Percentiles rank a stretch among this genome's conserved stretches.
Conservation (phyloP, 176 grass and related monocot species). For the Hordeum vulgare region DNA sequence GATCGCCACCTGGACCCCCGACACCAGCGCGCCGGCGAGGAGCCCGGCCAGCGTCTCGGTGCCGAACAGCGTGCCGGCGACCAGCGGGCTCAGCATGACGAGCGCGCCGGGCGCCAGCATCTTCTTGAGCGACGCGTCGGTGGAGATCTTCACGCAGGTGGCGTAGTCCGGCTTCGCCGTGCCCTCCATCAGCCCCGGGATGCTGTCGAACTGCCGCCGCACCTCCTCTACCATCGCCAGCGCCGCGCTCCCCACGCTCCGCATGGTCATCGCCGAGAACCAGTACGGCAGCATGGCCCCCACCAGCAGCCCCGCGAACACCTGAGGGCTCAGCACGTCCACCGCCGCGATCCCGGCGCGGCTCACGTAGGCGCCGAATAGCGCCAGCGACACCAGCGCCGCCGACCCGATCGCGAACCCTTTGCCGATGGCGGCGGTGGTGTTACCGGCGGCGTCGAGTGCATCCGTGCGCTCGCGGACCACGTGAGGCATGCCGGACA, state of each 20-base stretch:
- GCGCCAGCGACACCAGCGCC: constrained; percentile 66
- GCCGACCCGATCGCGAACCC: constrained; percentile 90
- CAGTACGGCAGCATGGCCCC: constrained; percentile 88
- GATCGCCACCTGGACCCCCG: constrained; percentile 89
- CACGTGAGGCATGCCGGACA: constrained; percentile 47
- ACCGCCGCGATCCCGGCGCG: constrained; percentile 42
- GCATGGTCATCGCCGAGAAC: constrained; percentile 91
- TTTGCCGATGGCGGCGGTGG: constrained; percentile 79
- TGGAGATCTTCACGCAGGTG: constrained; percentile 85
- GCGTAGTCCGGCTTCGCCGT: constrained; percentile 57
- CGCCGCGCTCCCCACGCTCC: constrained; percentile 74
- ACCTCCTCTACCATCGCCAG: constrained; percentile 86
- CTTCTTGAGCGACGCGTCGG: constrained; percentile 63
- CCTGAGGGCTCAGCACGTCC: constrained; percentile 47
- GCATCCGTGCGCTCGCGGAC: constrained; percentile 52
- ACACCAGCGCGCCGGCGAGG: constrained; percentile 72
- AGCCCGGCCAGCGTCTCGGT: constrained; percentile 67
- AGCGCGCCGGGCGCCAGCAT: constrained; percentile 80
- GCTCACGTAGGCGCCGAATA: constrained; percentile 85
- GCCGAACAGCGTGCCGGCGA: constrained; percentile 67
- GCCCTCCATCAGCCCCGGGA: constrained; percentile 72
- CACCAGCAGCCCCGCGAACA: constrained; percentile 65
- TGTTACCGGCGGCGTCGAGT: constrained; percentile 82
- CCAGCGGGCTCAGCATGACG: constrained; percentile 59
- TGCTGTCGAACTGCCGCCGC: constrained; percentile 52